phyloP scores from a whole-genome alignment of 2,329 filamentous ascomycete species.

The Paracamarosporium sp. region DNA sequence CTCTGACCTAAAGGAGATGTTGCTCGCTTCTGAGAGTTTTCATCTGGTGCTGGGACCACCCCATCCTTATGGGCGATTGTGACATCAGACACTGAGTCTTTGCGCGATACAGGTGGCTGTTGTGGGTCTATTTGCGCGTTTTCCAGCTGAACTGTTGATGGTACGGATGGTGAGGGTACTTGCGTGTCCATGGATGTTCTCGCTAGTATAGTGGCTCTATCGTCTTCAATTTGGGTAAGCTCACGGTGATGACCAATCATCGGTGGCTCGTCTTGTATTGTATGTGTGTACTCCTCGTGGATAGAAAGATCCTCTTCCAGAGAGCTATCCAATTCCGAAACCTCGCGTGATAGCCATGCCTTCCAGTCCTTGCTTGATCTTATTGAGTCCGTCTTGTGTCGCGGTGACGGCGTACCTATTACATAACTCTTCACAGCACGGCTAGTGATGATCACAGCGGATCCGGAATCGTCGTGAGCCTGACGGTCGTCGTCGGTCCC shows the following conservation, averaged over 20 bases:
- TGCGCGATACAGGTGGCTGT: not conserved
- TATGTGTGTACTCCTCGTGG: constrained; percentile 25
- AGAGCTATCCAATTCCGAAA: constrained; percentile 44
- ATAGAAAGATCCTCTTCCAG: constrained; percentile 38
- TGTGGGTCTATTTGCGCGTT: not conserved
- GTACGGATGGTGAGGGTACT: constrained; percentile 3
- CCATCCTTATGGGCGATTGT: not conserved
- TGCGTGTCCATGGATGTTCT: constrained; percentile 14
- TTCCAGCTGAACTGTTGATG: not conserved
- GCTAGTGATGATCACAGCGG: constrained; percentile 52
- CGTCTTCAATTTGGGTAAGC: constrained; percentile 34
- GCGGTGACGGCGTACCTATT: constrained; percentile 38
- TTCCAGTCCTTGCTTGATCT: constrained; percentile 54
- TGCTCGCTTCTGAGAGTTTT: not conserved
- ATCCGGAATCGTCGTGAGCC: constrained; percentile 30
- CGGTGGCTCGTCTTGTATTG: not conserved
- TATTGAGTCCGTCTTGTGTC: constrained; percentile 22
- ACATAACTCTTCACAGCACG: constrained; percentile 53
- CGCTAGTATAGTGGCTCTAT: constrained; percentile 30
- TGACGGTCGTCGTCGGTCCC: constrained; percentile 10
- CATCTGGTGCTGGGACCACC: too few species aligned
- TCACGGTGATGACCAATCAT: constrained; percentile 23
- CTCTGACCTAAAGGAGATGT: not conserved
- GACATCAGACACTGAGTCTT: not conserved
- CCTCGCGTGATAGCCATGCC: constrained; percentile 54